Evolutionary conservation across 441 rosid species (phyloP), one percentile per base, ranked within the genome.

Genomic region (Metrosideros polymorpha): DNA sequence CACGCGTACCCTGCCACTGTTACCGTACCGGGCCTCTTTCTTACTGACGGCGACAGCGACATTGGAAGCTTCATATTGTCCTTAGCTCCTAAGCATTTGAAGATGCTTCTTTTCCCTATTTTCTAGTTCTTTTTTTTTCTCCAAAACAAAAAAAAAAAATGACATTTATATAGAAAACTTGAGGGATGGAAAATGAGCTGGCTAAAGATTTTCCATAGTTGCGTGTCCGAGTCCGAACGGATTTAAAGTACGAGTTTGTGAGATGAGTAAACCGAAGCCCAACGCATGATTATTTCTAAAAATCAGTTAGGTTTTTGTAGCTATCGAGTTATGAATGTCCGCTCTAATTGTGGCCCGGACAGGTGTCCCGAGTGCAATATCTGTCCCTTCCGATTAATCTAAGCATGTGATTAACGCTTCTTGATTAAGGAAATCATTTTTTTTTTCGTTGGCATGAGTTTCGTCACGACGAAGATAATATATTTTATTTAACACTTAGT

Each of bases 211-310:
- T 50, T 50, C n/a, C n/a, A n/a, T n/a, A n/a, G n/a, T n/a, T n/a
- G n/a, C n/a, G 6, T 10, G 6, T 35, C 5, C 8, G 9, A 5
- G 12, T 10, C 8, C n/a, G 2, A 0, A 22, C 6, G 4, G 0
- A 3, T 12, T 5, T 10, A 9, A 71, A 0, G 3, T 8, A 6
- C 4, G 43, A 32, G 2, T 0, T 32, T 32, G 0, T 2, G 10
- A 4, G 13, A 1, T 0, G 2, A 3, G 8, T 12, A 24, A 39
- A 39, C 3, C 9, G 1, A 39, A 39, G 7, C 9, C 39, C 0
- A 7, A 19, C 24, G 6, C 0, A 12, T 22, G 1, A 54, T 54
- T 54, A 8, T 54, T 2, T 35, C 22, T 4, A 3, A 1, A 25
- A 35, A 4, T 29, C 0, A 0, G 0, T 5, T 66, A 32, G 12